Evolutionary conservation across 495 filamentous ascomycete genomes (phyloP), one percentile per base, ranked within the genome.

Genomic region (Hypoxylon rickii): DNA sequence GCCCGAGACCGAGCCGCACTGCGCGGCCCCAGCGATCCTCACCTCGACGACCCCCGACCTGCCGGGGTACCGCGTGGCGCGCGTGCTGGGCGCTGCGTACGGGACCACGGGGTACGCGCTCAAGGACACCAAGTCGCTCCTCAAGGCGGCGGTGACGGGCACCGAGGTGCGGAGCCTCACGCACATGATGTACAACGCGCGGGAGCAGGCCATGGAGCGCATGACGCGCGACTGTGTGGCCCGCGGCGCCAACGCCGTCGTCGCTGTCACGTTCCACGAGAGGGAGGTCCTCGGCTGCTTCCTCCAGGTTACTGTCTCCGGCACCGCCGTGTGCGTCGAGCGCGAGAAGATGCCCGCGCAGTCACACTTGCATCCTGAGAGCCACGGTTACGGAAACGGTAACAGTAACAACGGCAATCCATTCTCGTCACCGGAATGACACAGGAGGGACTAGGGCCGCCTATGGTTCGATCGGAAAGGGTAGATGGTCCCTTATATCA

Each of bases 321-420:
- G 62, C 12, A 65, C 62, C 4, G 62, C 62, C 15, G 57, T 65
- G 6, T 65, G 50, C 21, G 62, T 54, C 8, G 62, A 65, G 62
- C 38, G 45, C 6, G 57, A 61, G 13, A 61, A 20, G 50, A 18
- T 0, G 31, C 19, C 4, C 13, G 11, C 7, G 34, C 6, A 29
- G 31, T 19, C 38, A 34, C 33, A 50, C n/a, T n/a, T n/a, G n/a
- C n/a, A n/a, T n/a, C n/a, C n/a, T n/a, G n/a, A n/a, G n/a, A n/a
- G n/a, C n/a, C n/a, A n/a, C n/a, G n/a, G n/a, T n/a, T n/a, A n/a
- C n/a, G n/a, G n/a, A n/a, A n/a, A n/a, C n/a, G n/a, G n/a, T n/a
- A n/a, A n/a, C n/a, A n/a, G n/a, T n/a, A n/a, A n/a, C n/a, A n/a
- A n/a, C n/a, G n/a, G 44, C 47, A 63, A 55, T 22, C 51, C 51